Percentiles rank a stretch among this genome's conserved stretches.
Conservation (phyloP, 2,329 filamentous ascomycete species). For the Diplodia sapinea region DNA sequence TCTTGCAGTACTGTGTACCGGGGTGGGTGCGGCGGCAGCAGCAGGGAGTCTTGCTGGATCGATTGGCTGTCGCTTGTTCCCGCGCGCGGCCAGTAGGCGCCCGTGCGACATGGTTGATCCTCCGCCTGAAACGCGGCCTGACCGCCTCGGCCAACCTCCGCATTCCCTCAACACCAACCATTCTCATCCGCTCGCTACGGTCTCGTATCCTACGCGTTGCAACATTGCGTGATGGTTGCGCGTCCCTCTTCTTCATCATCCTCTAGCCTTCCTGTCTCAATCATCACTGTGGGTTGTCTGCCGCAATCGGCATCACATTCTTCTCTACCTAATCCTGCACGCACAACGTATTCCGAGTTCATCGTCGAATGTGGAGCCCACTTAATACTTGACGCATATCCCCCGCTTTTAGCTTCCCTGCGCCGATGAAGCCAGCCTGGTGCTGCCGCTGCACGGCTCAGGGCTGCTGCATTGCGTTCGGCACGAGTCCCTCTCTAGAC, state of each 20-base stretch:
- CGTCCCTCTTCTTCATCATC: not conserved
- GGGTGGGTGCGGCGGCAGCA: conserved; percentile 6
- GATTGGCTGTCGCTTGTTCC: conserved; percentile 29
- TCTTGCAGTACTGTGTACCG: not conserved
- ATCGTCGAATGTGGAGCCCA: no score
- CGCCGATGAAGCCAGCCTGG: not conserved
- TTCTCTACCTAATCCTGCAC: not conserved
- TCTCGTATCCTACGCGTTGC: conserved; percentile 7
- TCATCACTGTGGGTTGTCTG: not conserved
- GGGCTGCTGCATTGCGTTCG: not conserved
- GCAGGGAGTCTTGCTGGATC: not conserved
- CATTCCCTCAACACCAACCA: conserved; percentile 21
- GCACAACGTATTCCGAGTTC: no score
- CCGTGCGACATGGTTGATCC: conserved; percentile 12
- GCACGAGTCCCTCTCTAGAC: not conserved
- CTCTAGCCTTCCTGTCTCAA: not conserved
- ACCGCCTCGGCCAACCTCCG: conserved; percentile 21
- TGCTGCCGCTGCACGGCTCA: not conserved
- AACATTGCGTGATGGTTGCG: conserved; percentile 13
- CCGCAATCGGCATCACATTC: not conserved
- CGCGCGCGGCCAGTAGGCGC: conserved; percentile 1
- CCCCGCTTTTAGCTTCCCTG: not conserved
- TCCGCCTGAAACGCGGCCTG: conserved; percentile 15
- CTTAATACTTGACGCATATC: not conserved
- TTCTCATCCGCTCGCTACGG: not conserved